Evolutionary conservation across 441 rosid species (phyloP), one percentile per base, ranked within the genome.

Genomic region (Pelargonium citronellum): DNA sequence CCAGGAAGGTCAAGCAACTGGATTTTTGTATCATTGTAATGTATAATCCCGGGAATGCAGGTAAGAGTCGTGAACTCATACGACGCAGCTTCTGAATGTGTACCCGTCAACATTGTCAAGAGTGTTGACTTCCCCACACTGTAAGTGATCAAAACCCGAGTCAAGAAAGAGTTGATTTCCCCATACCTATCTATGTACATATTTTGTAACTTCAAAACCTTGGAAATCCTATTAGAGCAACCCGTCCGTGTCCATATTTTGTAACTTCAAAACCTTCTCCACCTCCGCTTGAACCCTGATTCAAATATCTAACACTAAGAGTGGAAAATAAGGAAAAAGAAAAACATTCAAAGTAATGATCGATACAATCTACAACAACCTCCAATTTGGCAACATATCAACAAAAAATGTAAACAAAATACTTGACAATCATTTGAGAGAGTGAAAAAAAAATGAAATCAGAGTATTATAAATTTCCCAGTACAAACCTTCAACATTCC

Each of bases 191-290:
- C 7, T 8, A 55, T 1, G 7, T 10, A 55, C 30, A 24, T 24
- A 24, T 24, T 24, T 24, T 24, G 30, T 24, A 24, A 24, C 30
- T 24, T 24, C 30, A 74, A 67, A 15, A 90, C 99, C 99, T 95
- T 8, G 98, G 98, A 86, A 95, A 95, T 70, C 99, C 99, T 67
- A 95, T 95, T 0, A 95, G 87, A 7, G 99, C 99, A 68, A 92
- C 99, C 71, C 98, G 98, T 58, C 99, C 98, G 78, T 95, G 98
- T 61, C 97, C 99, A 81, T 70, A 92, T 82, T 95, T 95, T 75
- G 99, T 89, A 80, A 95, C 99, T 83, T 95, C 99, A 81, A 95
- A 92, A 78, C 99, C 99, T 64, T 92, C 96, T 72, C 99, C 97
- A 67, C 80, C 99, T 75, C 97, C 95, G 80, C 96, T 92, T 72